Evolutionary conservation across 202 grass and related monocot species (phyloP), one percentile per base, ranked within the genome.

Genomic region (Bolboschoenoplectus hybrid): DNA sequence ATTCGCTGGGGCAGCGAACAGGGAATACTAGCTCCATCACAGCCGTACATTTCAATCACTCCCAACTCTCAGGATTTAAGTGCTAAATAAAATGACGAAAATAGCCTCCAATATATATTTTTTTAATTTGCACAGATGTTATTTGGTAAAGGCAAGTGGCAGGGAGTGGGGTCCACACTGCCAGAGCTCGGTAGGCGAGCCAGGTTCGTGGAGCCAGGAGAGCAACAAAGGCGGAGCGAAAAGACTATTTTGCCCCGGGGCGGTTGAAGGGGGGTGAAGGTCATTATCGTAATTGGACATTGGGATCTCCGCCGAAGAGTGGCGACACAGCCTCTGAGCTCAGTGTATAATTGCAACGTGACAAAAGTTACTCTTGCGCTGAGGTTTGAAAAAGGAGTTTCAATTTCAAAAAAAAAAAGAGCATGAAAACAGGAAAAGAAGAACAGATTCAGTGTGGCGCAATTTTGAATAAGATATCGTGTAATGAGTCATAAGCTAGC

Each of bases 101-200:
- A 9, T 87, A 62, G 12, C 77, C 85, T 34, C 19, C 11, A 40
- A 0, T n/a, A n/a, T n/a, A n/a, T n/a, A n/a, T 0, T 7, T 67
- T 86, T 38, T 5, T 16, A 47, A 38, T 13, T 53, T 41, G 17
- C 2, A 53, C 43, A 26, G 12, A 5, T 9, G 26, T 20, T 1
- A 12, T 46, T 50, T 36, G 36, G 68, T 78, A 7, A 8, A 35
- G 71, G 55, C 72, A 86, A 80, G 84, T 86, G 58, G 72, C 39
- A 62, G 57, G 10, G 17, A 44, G 26, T 20, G 4, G 72, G 39
- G 8, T 86, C 84, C 84, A 80, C 84, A 2, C 9, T 57, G 85
- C 56, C n/a, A 7, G 56, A 68, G 41, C 40, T 68, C 60, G 73
- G 50, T 19, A 61, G 7, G 13, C 40, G 40, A 65, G 60, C 85